phyloP scores from a whole-genome alignment of 371 early-diverging fungal genomes.

The Parasitella parasitica region DNA sequence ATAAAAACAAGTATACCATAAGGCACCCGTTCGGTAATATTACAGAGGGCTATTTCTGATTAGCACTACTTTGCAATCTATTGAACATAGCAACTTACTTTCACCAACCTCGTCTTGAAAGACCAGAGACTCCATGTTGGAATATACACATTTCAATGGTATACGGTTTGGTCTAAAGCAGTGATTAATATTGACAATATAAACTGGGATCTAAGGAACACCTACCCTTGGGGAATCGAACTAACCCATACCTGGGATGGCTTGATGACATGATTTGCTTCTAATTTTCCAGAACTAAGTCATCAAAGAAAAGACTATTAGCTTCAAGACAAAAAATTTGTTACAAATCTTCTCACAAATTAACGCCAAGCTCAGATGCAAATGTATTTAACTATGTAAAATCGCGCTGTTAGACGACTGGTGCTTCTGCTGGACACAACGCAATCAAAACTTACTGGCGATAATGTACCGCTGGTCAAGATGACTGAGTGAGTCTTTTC shows the following conservation, averaged over 20 bases:
- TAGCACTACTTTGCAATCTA: background rate
- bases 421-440: too few relatives aligned
- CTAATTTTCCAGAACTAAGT: constrained; percentile 30
- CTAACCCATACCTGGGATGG: constrained; percentile 54
- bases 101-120: constrained; percentile 76
- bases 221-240: constrained; percentile 44
- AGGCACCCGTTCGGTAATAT: constrained; percentile 50
- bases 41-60: constrained; percentile 33
- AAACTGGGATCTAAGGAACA: too few relatives aligned
- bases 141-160: constrained; percentile 53
- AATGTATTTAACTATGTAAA: constrained; percentile 62
- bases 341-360: constrained; percentile 42
- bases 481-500: constrained; percentile 59
- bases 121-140: constrained; percentile 37
- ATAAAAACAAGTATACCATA: constrained; percentile 68
- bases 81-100: constrained; percentile 10
- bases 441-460: constrained; percentile 54
- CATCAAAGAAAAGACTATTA: background rate
- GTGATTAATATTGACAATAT: too few relatives aligned
- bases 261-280: constrained; percentile 64
- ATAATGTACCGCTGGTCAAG: constrained; percentile 87
- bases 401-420: background rate
- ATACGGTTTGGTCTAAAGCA: constrained; percentile 38
- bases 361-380: constrained; percentile 63
- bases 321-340: background rate